phyloP scores from a whole-genome alignment of 768 basidiomycete genomes.

The Rhodosporidiobolus odoratus region DNA sequence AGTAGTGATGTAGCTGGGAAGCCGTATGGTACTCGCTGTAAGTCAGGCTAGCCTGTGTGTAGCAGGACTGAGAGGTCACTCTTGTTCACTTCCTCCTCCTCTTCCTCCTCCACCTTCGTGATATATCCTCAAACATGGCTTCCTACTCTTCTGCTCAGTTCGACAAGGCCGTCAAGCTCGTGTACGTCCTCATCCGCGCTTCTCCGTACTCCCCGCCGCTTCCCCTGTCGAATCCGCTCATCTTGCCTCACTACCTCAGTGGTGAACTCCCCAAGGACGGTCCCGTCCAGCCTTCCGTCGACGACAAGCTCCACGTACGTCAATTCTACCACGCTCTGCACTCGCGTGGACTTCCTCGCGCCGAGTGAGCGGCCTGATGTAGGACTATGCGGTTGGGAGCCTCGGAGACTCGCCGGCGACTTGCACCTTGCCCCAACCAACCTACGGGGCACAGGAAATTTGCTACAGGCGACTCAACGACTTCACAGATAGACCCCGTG shows the following conservation, averaged over 20 bases:
- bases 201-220: neutral
- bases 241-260: constrained; percentile 2
- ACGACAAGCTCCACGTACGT: constrained; percentile 74
- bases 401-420: too few relatives aligned
- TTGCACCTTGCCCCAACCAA: too few relatives aligned
- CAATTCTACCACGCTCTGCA: neutral
- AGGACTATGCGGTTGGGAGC: too few relatives aligned
- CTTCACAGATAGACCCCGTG: too few relatives aligned
- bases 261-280: constrained; percentile 55
- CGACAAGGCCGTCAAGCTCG: constrained; percentile 65
- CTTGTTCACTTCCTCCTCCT: neutral
- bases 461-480: too few relatives aligned
- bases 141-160: constrained; percentile 58
- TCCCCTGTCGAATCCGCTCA: neutral
- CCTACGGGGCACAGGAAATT: too few relatives aligned
- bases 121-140: constrained; percentile 20
- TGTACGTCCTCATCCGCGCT: constrained; percentile 39
- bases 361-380: neutral
- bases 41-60: neutral
- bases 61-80: neutral
- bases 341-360: neutral
- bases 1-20: too few relatives aligned
- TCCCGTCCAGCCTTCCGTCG: constrained; percentile 64
- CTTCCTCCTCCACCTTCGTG: neutral
- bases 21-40: neutral